Evolutionary conservation across 1,139 yeast species (phyloP).

Genomic region (Geotrichum histeridarum): DNA sequence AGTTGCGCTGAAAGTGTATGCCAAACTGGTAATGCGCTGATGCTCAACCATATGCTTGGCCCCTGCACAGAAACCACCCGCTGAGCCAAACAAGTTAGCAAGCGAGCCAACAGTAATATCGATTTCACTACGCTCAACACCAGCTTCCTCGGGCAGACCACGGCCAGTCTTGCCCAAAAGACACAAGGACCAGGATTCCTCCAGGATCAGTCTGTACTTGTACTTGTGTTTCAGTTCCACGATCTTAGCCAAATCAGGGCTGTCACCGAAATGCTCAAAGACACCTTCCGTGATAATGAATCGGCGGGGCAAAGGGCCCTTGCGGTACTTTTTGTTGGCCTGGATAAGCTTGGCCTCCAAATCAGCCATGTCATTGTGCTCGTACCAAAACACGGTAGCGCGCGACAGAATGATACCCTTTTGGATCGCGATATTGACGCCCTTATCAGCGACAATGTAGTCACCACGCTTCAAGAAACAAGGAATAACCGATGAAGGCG

Average conservation of each 20-base stretch:
- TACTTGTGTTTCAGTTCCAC: slow-evolving; percentile 71
- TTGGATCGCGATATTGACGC: slow-evolving; percentile 71
- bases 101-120: slow-evolving; percentile 85
- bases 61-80: slow-evolving; percentile 96
- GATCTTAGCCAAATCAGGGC: slow-evolving; percentile 64
- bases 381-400: slow-evolving; percentile 70
- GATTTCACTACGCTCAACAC: slow-evolving; percentile 56
- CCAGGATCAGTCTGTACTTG: slow-evolving; percentile 81
- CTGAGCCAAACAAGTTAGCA: slow-evolving; percentile 77
- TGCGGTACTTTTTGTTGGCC: slow-evolving; percentile 49
- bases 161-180: slow-evolving; percentile 79
- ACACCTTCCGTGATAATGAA: slow-evolving; percentile 88
- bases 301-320: slow-evolving; percentile 75
- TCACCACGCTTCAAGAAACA: slow-evolving; percentile 96
- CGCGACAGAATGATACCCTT: slow-evolving; percentile 85
- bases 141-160: slow-evolving; percentile 72
- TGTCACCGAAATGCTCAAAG: slow-evolving; percentile 76
- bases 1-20: slow-evolving; percentile 91
- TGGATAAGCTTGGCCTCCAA: slow-evolving; percentile 63
- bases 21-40: slow-evolving; percentile 84
- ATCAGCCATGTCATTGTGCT: slow-evolving; percentile 84
- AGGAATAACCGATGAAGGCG: slow-evolving; percentile 94
- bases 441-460: slow-evolving; percentile 79
- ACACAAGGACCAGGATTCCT: slow-evolving; percentile 84
- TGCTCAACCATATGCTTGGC: slow-evolving; percentile 78